These are phyloP conservation scores for Fragaria vesca DNA, from an alignment of 306 rosid species.

Conservation along the genomic window DNA sequence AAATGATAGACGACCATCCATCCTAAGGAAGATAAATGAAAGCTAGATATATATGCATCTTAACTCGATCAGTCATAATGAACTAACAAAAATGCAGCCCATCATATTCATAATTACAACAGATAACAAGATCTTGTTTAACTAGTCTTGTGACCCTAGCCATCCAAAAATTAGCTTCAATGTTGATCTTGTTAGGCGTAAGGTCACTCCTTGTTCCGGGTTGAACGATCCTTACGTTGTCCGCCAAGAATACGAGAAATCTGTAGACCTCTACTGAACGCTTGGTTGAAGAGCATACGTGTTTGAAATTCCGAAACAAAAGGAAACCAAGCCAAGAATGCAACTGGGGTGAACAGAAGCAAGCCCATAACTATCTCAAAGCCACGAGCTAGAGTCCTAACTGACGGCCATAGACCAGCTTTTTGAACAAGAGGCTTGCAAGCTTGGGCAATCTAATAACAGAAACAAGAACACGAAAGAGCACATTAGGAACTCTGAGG, in stretches of 20 bases:
- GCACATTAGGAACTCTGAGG: neutral
- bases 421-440: conserved; percentile 59
- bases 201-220: conserved; percentile 76
- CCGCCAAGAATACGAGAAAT: conserved; percentile 98
- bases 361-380: conserved; percentile 89
- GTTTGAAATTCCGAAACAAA: conserved; percentile 96
- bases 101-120: conserved; percentile 18
- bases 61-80: neutral
- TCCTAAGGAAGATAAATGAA: neutral
- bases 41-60: neutral
- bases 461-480: neutral
- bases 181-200: neutral
- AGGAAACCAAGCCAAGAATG: conserved; percentile 97
- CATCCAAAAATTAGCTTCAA: neutral
- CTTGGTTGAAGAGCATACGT: conserved; percentile 96
- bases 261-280: conserved; percentile 90
- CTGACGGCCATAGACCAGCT: conserved; percentile 89
- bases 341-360: conserved; percentile 86
- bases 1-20: neutral
- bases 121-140: neutral
- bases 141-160: neutral
- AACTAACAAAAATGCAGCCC: conserved; percentile 31
- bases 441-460: conserved; percentile 80
- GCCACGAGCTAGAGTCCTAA: conserved; percentile 83
- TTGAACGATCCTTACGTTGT: conserved; percentile 75